phyloP scores from a whole-genome alignment of 2,329 filamentous ascomycete species.

The Pseudogymnoascus verrucosus region DNA sequence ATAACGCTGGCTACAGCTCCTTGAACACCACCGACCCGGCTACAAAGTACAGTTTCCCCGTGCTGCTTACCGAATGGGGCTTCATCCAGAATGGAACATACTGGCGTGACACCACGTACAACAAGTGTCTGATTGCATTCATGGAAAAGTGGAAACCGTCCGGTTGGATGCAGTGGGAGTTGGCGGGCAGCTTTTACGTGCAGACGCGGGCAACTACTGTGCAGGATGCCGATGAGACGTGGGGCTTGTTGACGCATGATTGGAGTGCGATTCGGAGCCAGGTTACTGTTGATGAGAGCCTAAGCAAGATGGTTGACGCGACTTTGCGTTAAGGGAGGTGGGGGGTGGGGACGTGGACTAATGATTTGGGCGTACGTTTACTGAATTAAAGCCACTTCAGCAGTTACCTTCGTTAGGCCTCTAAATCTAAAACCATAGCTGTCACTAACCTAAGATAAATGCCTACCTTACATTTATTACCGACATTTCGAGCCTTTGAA shows the following conservation, averaged over 20 bases:
- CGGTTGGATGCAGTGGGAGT: constrained; percentile 52
- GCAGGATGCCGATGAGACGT: constrained; percentile 50
- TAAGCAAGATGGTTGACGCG: constrained; percentile 34
- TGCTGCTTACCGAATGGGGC: constrained; percentile 36
- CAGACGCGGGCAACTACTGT: constrained; percentile 32
- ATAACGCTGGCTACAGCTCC: constrained; percentile 35
- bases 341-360: neutral
- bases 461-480: neutral
- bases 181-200: constrained; percentile 52
- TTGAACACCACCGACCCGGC: constrained; percentile 25
- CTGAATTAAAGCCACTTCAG: neutral
- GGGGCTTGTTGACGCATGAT: constrained; percentile 47
- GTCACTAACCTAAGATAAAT: neutral
- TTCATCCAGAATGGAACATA: constrained; percentile 41
- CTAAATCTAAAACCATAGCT: neutral
- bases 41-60: constrained; percentile 31
- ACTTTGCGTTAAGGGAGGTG: constrained; percentile 21
- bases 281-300: constrained; percentile 34
- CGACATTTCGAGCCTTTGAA: neutral
- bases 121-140: constrained; percentile 43
- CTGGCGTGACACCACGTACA: constrained; percentile 40
- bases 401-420: neutral
- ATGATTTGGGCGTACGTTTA: neutral
- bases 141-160: constrained; percentile 38
- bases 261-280: constrained; percentile 43